A percentile compares a stretch with the other conserved stretches of the same genome.
Evolutionary conservation across 495 filamentous ascomycete species (phyloP).

Genomic region (Hapsidospora chrysogenum): DNA sequence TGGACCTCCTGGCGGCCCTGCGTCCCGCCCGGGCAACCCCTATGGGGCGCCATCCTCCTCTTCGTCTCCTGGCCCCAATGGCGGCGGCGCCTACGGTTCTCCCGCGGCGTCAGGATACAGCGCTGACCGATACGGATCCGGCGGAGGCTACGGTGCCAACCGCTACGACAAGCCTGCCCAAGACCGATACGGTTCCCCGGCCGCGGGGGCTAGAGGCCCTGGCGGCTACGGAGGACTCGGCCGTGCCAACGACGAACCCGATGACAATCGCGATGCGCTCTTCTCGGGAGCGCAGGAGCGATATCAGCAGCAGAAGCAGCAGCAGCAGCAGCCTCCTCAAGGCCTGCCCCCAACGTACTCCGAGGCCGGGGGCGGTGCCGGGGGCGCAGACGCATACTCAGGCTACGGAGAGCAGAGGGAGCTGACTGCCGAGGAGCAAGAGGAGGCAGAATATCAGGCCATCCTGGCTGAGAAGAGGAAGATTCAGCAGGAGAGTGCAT

Average conservation of each 20-base stretch:
- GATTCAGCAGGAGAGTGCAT: slow-evolving; percentile 59
- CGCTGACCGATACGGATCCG: slow-evolving; percentile 41
- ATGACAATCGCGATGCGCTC: slow-evolving; percentile 39
- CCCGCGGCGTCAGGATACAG: slow-evolving; percentile 24
- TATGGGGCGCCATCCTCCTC: background rate
- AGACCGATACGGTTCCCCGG: slow-evolving; percentile 6
- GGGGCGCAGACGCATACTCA: slow-evolving; percentile 27
- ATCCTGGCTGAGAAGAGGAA: slow-evolving; percentile 60
- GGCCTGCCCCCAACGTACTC: slow-evolving; percentile 21
- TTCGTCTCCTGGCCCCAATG: background rate
- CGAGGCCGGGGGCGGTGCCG: slow-evolving; percentile 13
- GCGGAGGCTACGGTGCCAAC: slow-evolving; percentile 47
- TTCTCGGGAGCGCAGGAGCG: slow-evolving; percentile 49
- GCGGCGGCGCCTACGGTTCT: slow-evolving; percentile 17
- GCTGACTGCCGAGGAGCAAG: slow-evolving; percentile 42
- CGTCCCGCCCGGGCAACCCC: slow-evolving; percentile 3
- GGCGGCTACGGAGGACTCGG: slow-evolving; percentile 66
- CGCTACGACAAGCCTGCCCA: slow-evolving; percentile 31
- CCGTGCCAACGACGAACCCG: slow-evolving; percentile 14
- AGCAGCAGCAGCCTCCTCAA: slow-evolving; percentile 13
- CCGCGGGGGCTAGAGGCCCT: slow-evolving; percentile 17
- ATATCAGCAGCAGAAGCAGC: slow-evolving; percentile 21
- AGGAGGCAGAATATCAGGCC: slow-evolving; percentile 19
- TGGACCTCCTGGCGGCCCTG: slow-evolving; percentile 6
- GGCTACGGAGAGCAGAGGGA: slow-evolving; percentile 51